Conservation (phyloP, 129 eudicot species). For the Flaveria linearis region DNA sequence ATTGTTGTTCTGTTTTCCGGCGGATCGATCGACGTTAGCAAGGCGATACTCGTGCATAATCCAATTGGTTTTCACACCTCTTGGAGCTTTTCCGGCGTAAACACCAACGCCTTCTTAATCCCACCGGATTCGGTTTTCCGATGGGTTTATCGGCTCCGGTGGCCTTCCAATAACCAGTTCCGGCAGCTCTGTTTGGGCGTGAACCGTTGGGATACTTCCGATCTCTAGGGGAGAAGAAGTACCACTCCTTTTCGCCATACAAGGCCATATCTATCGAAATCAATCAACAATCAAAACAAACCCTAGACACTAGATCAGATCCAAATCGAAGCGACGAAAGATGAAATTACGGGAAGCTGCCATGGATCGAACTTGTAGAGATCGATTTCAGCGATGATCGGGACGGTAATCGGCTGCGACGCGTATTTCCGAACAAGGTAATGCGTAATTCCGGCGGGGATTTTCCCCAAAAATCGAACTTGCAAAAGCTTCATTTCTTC, state of each 20-base stretch:
- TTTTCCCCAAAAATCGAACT: too few species aligned
- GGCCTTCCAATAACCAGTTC: slow-evolving; percentile 74
- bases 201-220: slow-evolving; percentile 64
- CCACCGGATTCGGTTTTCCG: slow-evolving; percentile 60
- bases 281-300: too few species aligned
- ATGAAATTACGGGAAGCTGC: too few species aligned
- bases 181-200: slow-evolving; percentile 68
- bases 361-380: too few species aligned
- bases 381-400: too few species aligned
- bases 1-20: slow-evolving; percentile 54
- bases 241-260: slow-evolving; percentile 77
- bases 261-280: slow-evolving; percentile 55
- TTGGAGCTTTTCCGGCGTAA: slow-evolving; percentile 70
- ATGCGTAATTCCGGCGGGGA: too few species aligned
- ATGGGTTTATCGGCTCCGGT: slow-evolving; percentile 74
- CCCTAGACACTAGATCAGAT: too few species aligned
- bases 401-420: too few species aligned
- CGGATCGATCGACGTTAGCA: slow-evolving; percentile 66
- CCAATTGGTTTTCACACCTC: slow-evolving; percentile 69
- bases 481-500: too few species aligned
- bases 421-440: too few species aligned
- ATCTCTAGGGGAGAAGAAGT: slow-evolving; percentile 66
- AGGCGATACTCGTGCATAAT: slow-evolving; percentile 73
- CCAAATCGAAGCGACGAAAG: too few species aligned
- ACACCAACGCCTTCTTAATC: slow-evolving; percentile 70